Base-by-base conservation (phyloP, 306 rosid genomes). In the Cotoneaster glaucophyllus region DNA sequence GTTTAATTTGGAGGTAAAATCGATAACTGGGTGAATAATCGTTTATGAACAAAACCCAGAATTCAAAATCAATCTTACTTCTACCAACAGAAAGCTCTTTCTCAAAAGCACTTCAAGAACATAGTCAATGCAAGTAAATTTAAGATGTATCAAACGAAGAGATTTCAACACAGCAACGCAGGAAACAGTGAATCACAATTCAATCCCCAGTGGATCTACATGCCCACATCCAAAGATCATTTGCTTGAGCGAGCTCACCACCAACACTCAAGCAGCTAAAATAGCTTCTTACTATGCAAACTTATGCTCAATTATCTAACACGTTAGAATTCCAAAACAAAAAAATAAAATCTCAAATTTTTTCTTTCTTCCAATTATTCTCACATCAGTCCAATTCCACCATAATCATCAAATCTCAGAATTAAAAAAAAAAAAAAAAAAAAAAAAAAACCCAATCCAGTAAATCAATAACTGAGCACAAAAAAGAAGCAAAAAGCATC, bases 371-470 rank as follows among this genome's bases (percentile, higher is more conserved):
- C 29, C 67, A 74, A 2, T 22, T 29, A 29, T 21, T 28, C 26
- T 39, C 44, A 0, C 5, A 71, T 43, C 31, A 62, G 70, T 15
- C 25, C 32, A 52, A 45, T 14, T 69, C 22, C 65, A 71, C 32
- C 45, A 75, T 66, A 71, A 82, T 75, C 84, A 75, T 39, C 63
- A 71, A 70, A 79, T 13, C 41, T 13, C 43, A 61, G 4, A 62
- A 19, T 48, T 48, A 0, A 14, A 43, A 63, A 71, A 59, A 39
- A 18, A 44, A 68, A 2, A 26, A 56, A n/a, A n/a, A n/a, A n/a
- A 2, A 28, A 56, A 68, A 59, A 50, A 19, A 45, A 58, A 29
- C 13, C 74, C 72, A 75, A 53, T 57, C 44, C 24, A 54, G 15
- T 37, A 71, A 9, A 69, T 37, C 78, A 28, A 44, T n/a, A 54